phyloP scores from a whole-genome alignment of 768 basidiomycete species.

The Psilocybe subaeruginosa region DNA sequence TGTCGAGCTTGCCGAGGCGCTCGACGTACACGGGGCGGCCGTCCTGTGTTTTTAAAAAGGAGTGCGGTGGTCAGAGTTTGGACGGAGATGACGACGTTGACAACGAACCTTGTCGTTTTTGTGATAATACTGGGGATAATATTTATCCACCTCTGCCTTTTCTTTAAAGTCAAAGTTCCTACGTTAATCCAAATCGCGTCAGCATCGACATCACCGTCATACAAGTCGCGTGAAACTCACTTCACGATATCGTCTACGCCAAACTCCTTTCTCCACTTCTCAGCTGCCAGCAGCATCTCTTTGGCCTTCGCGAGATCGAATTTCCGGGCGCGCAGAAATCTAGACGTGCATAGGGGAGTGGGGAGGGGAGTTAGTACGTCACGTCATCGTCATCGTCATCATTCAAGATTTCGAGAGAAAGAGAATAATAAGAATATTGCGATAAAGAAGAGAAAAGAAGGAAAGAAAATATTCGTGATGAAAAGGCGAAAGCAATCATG shows the following conservation, averaged over 20 bases:
- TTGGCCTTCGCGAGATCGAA: constrained; percentile 87
- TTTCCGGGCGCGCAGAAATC: constrained; percentile 92
- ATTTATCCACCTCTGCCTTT: constrained; percentile 81
- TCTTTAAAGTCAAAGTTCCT: constrained; percentile 90
- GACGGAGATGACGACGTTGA: background rate
- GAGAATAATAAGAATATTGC: too few relatives aligned
- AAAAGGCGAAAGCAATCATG: too few relatives aligned
- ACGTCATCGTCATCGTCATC: background rate
- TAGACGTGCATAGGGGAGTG: constrained; percentile 27
- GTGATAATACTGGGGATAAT: constrained; percentile 96
- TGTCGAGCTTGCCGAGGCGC: constrained; percentile 87
- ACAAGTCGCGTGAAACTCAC: constrained; percentile 39
- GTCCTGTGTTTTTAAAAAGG: constrained; percentile 54
- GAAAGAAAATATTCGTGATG: too few relatives aligned
- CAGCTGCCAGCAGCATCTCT: constrained; percentile 78
- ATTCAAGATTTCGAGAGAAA: too few relatives aligned
- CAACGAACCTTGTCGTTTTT: constrained; percentile 82
- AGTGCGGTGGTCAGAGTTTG: too few relatives aligned
- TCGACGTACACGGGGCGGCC: constrained; percentile 97
- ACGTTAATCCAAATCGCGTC: constrained; percentile 1
- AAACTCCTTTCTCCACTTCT: constrained; percentile 90
- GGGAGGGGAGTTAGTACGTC: background rate
- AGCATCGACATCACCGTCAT: background rate
- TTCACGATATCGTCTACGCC: constrained; percentile 74
- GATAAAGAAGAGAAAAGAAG: too few relatives aligned